Base-by-base conservation (phyloP, 371 early-diverging fungal genomes). In the Actinomucor elegans region DNA sequence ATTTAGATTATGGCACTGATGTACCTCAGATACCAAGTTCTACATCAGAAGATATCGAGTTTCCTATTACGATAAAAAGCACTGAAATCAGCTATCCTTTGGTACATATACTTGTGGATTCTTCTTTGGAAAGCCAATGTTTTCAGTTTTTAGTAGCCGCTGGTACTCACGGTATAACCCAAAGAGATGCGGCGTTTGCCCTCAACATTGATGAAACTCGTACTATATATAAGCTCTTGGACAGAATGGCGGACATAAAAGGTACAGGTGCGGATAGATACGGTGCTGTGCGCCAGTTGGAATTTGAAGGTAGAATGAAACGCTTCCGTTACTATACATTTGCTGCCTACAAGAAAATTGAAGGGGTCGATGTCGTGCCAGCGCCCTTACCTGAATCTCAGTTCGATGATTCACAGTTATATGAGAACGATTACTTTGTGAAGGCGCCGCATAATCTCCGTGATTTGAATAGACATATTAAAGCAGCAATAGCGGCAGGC, bases 301-400 rank as follows among this genome's bases (percentile, higher is more conserved):
- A 75, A 33, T 71, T 75, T 46, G 67, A 67, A 38, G 68, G 72
- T 5, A 62, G 66, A 24, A 33, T 59, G 5, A 46, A 57, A 27
- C 57, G 70, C 6, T 75, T 67, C 48, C 62, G 76, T 9, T 75
- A 75, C 32, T 75, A 55, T 42, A 60, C 69, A 2, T 47, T 49
- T 26, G 29, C 46, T 10, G 42, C 44, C 1, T 71, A 66, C 26
- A 35, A 42, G 27, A 61, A 57, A 12, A 20, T 27, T 1, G 58
- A 70, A 27, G 29, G 48, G 9, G 45, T 41, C 5, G 59, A 60
- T 2, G 24, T 54, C 26, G 54, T 55, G 3, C n/a, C 37, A 1
- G 43, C 53, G 7, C 48, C 45, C 7, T 28, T 52, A 15, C 48
- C 57, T 10, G 54, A 37, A 14, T 3, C 27, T 7, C 43, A 40